Conservation (phyloP, 1,284 basidiomycete genomes). For the Boletus mariae region DNA sequence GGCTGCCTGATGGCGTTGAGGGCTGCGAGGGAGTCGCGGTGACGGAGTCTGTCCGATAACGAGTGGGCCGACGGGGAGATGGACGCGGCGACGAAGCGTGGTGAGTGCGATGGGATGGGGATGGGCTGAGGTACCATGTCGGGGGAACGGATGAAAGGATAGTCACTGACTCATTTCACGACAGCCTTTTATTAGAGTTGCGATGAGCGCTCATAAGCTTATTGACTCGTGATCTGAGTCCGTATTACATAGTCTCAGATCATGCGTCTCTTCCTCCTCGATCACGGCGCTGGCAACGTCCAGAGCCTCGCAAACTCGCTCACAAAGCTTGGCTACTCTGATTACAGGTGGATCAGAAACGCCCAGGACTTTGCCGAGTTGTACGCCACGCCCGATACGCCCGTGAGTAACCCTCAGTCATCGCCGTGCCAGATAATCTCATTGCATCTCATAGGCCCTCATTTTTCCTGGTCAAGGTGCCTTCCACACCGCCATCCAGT, state of each 20-base stretch:
- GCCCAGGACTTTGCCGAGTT: conserved; percentile 71
- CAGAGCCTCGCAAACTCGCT: conserved; percentile 93
- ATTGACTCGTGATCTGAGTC: no score
- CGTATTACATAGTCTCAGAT: neutral
- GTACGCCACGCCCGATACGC: conserved; percentile 45
- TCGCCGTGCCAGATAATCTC: conserved; percentile 14
- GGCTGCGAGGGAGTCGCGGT: conserved; percentile 25
- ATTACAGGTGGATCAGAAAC: conserved; percentile 85
- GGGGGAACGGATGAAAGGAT: conserved; percentile 10
- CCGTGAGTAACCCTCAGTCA: conserved; percentile 56
- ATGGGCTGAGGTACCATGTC: conserved; percentile 35
- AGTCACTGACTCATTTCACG: conserved; percentile 8
- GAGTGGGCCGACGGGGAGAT: conserved; percentile 40
- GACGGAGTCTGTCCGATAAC: conserved; percentile 45
- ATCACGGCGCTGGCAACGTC: conserved; percentile 96
- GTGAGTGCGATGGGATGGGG: conserved; percentile 36
- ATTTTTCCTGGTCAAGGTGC: conserved; percentile 98
- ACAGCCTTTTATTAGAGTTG: conserved; percentile 13
- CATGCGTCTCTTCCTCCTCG: conserved; percentile 84
- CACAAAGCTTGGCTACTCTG: conserved; percentile 75
- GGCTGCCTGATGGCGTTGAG: conserved; percentile 45
- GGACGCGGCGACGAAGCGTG: conserved; percentile 46
- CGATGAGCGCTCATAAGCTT: no score
- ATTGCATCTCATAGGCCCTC: conserved; percentile 62
- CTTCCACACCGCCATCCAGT: conserved; percentile 85